Evolutionary conservation across 2,329 filamentous ascomycete species (phyloP).

Genomic region (Lecanicillium sp.): DNA sequence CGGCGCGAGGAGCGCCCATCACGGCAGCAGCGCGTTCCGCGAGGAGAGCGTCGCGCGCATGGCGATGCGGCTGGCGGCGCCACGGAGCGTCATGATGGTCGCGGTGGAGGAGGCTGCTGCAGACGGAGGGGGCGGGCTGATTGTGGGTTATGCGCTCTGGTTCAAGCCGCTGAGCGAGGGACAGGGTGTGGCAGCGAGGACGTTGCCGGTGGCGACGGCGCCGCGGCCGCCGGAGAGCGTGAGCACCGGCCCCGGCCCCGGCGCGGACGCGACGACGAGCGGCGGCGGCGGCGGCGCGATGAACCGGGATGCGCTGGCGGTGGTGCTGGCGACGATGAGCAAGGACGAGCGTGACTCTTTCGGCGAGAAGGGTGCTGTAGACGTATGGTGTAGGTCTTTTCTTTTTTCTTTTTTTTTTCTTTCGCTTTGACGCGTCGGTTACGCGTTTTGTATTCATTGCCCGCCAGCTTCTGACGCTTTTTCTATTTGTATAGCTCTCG

Average conservation of each 20-base stretch:
- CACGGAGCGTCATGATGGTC: conserved; percentile 10
- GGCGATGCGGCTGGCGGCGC: background rate
- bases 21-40: background rate
- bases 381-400: conserved; percentile 17
- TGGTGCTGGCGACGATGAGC: conserved; percentile 8
- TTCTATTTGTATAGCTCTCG: conserved; percentile 14
- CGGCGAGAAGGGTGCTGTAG: conserved; percentile 14
- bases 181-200: background rate
- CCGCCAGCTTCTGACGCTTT: too few species aligned
- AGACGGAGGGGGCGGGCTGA: background rate
- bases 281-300: conserved; percentile 12
- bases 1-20: conserved; percentile 1
- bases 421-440: background rate
- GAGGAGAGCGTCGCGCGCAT: conserved; percentile 15
- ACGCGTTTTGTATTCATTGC: background rate
- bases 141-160: conserved; percentile 17
- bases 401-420: background rate
- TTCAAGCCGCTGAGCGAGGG: conserved; percentile 1
- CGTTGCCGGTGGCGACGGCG: background rate
- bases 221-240: too few species aligned
- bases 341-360: conserved; percentile 12
- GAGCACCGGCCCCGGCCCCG: too few species aligned
- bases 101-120: conserved; percentile 9
- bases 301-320: conserved; percentile 11
- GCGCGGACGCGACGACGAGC: too few species aligned